phyloP scores from a whole-genome alignment of 2,329 filamentous ascomycete species.

The Diaporthe humulicola region DNA sequence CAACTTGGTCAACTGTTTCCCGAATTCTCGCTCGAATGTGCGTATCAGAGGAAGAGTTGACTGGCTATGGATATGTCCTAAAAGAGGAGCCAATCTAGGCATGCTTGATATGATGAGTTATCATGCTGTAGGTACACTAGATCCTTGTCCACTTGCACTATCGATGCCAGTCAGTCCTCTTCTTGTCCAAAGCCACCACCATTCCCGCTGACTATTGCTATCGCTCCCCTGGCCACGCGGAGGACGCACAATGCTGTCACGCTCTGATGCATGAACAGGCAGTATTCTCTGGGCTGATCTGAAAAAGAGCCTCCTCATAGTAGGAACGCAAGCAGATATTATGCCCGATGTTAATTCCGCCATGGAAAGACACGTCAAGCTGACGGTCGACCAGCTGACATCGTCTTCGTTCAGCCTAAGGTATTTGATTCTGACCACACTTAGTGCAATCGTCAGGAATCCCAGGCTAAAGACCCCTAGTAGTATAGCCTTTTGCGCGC shows the following conservation, averaged over 20 bases:
- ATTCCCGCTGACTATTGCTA: conserved; percentile 6
- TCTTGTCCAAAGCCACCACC: conserved; percentile 21
- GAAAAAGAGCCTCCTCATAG: conserved; percentile 9
- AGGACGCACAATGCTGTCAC: neutral
- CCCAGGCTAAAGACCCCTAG: conserved; percentile 5
- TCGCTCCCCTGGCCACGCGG: neutral
- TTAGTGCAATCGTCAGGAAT: neutral
- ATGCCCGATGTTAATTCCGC: conserved; percentile 6
- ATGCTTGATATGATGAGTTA: neutral
- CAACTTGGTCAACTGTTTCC: no score
- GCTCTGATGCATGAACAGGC: neutral
- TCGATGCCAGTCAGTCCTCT: neutral
- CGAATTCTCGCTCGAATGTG: no score
- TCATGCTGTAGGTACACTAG: neutral
- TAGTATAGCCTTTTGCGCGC: neutral
- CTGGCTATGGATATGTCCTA: no score
- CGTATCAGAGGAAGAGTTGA: no score
- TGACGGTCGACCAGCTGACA: conserved; percentile 3
- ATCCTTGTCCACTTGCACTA: neutral
- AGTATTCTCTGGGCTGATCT: neutral
- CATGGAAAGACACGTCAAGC: conserved; percentile 7
- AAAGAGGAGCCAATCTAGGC: neutral
- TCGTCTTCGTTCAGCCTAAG: conserved; percentile 4
- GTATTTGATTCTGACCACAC: conserved; percentile 16
- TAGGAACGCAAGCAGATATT: conserved; percentile 14